Percentiles rank a stretch among this genome's conserved stretches.
phyloP scores from a whole-genome alignment of 2,329 filamentous ascomycete genomes.

The Hymenoscyphus salicellus region DNA sequence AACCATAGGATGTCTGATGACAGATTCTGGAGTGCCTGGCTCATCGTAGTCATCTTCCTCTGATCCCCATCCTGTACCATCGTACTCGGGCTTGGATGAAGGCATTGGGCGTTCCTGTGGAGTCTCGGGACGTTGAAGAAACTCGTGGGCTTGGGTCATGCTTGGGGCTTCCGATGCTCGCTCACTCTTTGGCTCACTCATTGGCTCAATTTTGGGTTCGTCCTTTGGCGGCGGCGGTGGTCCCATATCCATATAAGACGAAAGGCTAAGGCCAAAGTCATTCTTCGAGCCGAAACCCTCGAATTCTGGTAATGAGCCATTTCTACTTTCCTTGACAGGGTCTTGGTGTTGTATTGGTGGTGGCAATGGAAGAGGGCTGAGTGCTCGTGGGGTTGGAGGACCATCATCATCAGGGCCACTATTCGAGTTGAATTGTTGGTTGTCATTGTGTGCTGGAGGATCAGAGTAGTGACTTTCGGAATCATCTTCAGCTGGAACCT shows the following conservation, averaged over 20 bases:
- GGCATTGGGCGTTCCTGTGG: slow-evolving; percentile 31
- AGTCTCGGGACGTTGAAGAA: slow-evolving; percentile 27
- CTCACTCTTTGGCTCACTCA: slow-evolving; percentile 24
- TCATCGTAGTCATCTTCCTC: slow-evolving; percentile 52
- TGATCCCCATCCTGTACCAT: slow-evolving; percentile 59
- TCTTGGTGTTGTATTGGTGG: slow-evolving; percentile 10
- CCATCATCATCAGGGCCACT: slow-evolving; percentile 47
- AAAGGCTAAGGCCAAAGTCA: slow-evolving; percentile 53
- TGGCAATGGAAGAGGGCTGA: slow-evolving; percentile 38
- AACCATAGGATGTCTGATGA: slow-evolving; percentile 72
- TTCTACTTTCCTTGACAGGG: slow-evolving; percentile 24
- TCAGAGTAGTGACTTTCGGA: slow-evolving; percentile 52
- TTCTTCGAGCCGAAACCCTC: slow-evolving; percentile 46
- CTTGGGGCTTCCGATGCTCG: slow-evolving; percentile 21
- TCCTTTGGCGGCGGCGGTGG: slow-evolving; percentile 39
- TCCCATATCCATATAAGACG: slow-evolving; percentile 56
- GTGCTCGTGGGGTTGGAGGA: slow-evolving; percentile 49
- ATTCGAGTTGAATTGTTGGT: slow-evolving; percentile 24
- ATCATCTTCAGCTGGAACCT: slow-evolving; percentile 24
- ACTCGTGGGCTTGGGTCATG: slow-evolving; percentile 31
- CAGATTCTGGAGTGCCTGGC: slow-evolving; percentile 78
- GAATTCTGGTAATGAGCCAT: slow-evolving; percentile 45
- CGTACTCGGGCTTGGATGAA: slow-evolving; percentile 60
- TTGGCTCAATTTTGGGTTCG: not conserved
- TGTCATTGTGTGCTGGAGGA: slow-evolving; percentile 25